phyloP scores from a whole-genome alignment of 2,329 filamentous ascomycete genomes.

The Colletotrichum phormii region DNA sequence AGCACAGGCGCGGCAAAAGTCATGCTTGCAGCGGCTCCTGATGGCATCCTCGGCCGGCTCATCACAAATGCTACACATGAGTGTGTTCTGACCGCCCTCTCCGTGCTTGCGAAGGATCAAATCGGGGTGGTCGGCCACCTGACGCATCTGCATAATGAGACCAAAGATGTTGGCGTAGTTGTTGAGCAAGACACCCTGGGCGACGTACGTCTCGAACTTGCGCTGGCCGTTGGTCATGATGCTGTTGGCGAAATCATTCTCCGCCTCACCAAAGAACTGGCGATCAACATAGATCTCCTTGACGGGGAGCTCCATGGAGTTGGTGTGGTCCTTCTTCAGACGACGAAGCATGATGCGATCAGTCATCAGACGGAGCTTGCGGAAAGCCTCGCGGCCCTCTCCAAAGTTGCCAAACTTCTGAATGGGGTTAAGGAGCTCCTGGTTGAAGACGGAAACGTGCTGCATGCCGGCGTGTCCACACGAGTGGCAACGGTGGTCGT shows the following conservation, averaged over 20 bases:
- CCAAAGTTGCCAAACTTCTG: slow-evolving; percentile 70
- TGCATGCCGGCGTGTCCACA: slow-evolving; percentile 65
- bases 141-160: slow-evolving; percentile 99
- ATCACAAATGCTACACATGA: slow-evolving; percentile 95
- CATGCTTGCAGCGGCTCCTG: slow-evolving; percentile 90
- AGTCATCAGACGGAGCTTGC: slow-evolving; percentile 88
- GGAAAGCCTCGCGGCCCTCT: slow-evolving; percentile 76
- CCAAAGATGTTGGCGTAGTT: slow-evolving; percentile 99
- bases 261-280: slow-evolving; percentile 96
- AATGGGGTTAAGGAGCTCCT: slow-evolving; percentile 91
- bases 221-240: slow-evolving; percentile 94
- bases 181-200: slow-evolving; percentile 92
- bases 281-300: slow-evolving; percentile 94
- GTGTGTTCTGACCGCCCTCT: slow-evolving; percentile 87
- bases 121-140: slow-evolving; percentile 96
- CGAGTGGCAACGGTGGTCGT: slow-evolving; percentile 74
- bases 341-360: slow-evolving; percentile 96
- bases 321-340: slow-evolving; percentile 91
- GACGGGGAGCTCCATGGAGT: slow-evolving; percentile 95
- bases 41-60: slow-evolving; percentile 96
- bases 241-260: slow-evolving; percentile 93
- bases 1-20: slow-evolving; percentile 63
- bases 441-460: slow-evolving; percentile 80
- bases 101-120: slow-evolving; percentile 89
- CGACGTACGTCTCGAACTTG: slow-evolving; percentile 95